Percentiles rank a stretch among this genome's conserved stretches.
phyloP scores from a whole-genome alignment of 495 filamentous ascomycete genomes.

The Aspergillus hancockii region DNA sequence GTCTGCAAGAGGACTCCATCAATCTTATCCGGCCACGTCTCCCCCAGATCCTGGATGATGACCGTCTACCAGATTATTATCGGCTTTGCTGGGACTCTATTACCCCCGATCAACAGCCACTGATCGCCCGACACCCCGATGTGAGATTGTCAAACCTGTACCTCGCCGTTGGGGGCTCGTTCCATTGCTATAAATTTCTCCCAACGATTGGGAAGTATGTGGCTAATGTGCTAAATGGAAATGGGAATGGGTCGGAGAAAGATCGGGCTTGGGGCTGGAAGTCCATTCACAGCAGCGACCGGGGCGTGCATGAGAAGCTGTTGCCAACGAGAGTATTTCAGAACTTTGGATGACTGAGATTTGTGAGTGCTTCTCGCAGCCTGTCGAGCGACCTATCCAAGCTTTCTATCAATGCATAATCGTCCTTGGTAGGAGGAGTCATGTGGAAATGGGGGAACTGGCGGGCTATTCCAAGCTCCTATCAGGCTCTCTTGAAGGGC shows the following conservation, averaged over 20 bases:
- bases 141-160: conserved; percentile 39
- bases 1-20: conserved; percentile 15
- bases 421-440: no score
- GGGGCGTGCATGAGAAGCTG: conserved; percentile 16
- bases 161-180: conserved; percentile 48
- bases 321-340: conserved; percentile 15
- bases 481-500: no score
- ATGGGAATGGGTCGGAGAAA: conserved; percentile 31
- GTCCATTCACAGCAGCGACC: not conserved
- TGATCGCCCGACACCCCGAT: conserved; percentile 49
- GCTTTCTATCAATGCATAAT: not conserved
- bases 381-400: not conserved
- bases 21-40: conserved; percentile 18
- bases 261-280: conserved; percentile 38
- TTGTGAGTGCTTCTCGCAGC: not conserved
- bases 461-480: no score
- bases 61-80: conserved; percentile 25
- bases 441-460: no score
- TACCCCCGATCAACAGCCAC: conserved; percentile 49
- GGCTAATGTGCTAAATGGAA: conserved; percentile 44
- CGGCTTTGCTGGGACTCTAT: conserved; percentile 37
- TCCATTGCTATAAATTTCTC: conserved; percentile 59
- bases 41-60: conserved; percentile 24
- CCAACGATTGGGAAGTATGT: conserved; percentile 60
- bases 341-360: conserved; percentile 10